Evolutionary conservation across 1,139 yeast genomes (phyloP), one percentile per base, ranked within the genome.

Genomic region (Nakaseomyces bracarensis): DNA sequence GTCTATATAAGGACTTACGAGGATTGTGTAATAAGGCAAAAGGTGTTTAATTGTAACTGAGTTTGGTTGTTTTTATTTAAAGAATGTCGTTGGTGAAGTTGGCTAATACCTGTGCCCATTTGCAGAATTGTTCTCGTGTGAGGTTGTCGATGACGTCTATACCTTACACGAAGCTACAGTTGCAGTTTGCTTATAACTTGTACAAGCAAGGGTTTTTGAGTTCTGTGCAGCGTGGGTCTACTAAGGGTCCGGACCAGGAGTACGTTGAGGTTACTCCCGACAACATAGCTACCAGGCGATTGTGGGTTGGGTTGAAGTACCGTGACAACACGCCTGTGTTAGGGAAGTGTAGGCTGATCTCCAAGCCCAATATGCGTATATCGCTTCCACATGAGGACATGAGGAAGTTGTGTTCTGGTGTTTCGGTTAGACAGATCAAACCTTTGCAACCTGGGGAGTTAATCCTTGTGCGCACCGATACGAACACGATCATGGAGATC

Each of bases 381-480:
- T 66, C 71, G 51, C 76, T 87, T 55, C 67, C 73, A 2, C 65
- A 71, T 18, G 71, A 74, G 4, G 95, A 87, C 53, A 67, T 91
- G 46, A 74, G 74, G 57, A 77, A 77, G 20, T 71, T 91, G 50
- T 83, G 95, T 14, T 71, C 81, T 6, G 97, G 98, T 3, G 68
- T 75, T 46, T 74, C 78, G 19, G 82, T 85, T 16, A 74, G 95
- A 66, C 71, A 77, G 53, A 77, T 89, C 49, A 74, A 77, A 54
- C 94, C 96, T 1, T 68, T 86, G 43, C 87, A 82, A 58, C 93
- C 96, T 1, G 96, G 96, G 22, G 99, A 91, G 64, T 73, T 85
- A 47, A 75, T 89, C 51, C 78, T 91, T 53, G 73, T 91, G 30
- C 69, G 72, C 46, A 60, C 68, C 3, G 64, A 63, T 23, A 69